Evolutionary conservation across 257 asterid genomes (phyloP).

Genomic region (Paulownia fortunei): DNA sequence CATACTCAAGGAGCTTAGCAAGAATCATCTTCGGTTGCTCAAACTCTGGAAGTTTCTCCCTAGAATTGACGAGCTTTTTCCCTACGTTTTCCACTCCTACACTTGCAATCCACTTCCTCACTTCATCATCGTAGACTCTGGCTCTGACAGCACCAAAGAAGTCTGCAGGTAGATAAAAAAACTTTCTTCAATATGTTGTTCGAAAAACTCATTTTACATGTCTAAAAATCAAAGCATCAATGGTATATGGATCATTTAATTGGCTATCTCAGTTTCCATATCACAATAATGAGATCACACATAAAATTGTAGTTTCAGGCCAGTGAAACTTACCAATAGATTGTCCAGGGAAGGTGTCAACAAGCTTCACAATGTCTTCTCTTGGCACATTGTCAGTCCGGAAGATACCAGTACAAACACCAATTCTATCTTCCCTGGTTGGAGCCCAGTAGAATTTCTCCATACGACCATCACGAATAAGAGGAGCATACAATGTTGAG

Average conservation of each 20-base stretch:
- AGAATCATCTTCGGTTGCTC: conserved; percentile 54
- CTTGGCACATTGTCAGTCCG: not conserved
- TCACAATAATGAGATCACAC: not conserved
- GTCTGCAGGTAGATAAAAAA: conserved; percentile 34
- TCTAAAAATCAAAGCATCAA: too few species aligned
- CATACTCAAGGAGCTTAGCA: conserved; percentile 46
- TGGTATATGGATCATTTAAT: too few species aligned
- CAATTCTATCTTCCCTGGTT: conserved; percentile 53
- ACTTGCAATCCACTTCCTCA: conserved; percentile 50
- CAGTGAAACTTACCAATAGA: not conserved
- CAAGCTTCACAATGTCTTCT: not conserved
- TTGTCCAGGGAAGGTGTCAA: not conserved
- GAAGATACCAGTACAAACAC: conserved; percentile 56
- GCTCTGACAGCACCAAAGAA: conserved; percentile 64
- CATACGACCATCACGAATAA: conserved; percentile 68
- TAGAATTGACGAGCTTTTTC: conserved; percentile 51
- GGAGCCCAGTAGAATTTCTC: conserved; percentile 67
- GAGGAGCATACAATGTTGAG: conserved; percentile 64
- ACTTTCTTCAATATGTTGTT: not conserved
- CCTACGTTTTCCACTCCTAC: conserved; percentile 58
- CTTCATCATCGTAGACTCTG: conserved; percentile 61
- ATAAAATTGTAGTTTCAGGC: too few species aligned
- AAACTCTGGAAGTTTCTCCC: conserved; percentile 51
- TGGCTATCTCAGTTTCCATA: too few species aligned
- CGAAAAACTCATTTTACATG: not conserved